These are phyloP conservation scores for Aureobasidium sp. DNA, from an alignment of 2,329 filamentous ascomycete genomes.

Conservation along the genomic window DNA sequence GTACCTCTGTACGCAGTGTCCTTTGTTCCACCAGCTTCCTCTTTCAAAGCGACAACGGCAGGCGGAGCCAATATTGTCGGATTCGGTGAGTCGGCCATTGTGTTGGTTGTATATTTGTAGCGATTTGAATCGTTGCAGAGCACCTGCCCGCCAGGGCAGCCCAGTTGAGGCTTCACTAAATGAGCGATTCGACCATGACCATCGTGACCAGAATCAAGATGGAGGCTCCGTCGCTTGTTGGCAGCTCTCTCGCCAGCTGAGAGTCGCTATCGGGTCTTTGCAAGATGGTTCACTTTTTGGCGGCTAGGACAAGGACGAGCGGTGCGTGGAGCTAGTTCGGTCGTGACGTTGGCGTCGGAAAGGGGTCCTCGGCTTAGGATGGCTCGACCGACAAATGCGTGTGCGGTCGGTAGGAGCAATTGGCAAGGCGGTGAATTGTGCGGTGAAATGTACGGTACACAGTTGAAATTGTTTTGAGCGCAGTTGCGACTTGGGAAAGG, in stretches of 20 bases:
- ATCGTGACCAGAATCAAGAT: conserved; percentile 17
- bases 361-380: neutral
- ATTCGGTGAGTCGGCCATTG: conserved; percentile 9
- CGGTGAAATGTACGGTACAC: neutral
- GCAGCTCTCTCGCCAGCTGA: neutral
- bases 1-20: conserved; percentile 21
- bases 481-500: neutral
- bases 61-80: conserved; percentile 35
- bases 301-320: neutral
- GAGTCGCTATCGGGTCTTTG: neutral
- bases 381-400: neutral
- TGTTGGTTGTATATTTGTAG: neutral
- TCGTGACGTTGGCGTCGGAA: neutral
- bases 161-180: conserved; percentile 12
- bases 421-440: neutral
- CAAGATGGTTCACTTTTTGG: neutral
- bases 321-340: neutral
- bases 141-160: conserved; percentile 17
- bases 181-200: conserved; percentile 14
- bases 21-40: conserved; percentile 28
- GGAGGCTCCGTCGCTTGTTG: conserved; percentile 4
- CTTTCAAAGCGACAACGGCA: conserved; percentile 37
- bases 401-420: neutral
- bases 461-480: conserved; percentile 2
- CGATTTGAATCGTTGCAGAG: conserved; percentile 12